Evolutionary conservation across 768 basidiomycete species (phyloP).

Genomic region (Mycena galericulata): DNA sequence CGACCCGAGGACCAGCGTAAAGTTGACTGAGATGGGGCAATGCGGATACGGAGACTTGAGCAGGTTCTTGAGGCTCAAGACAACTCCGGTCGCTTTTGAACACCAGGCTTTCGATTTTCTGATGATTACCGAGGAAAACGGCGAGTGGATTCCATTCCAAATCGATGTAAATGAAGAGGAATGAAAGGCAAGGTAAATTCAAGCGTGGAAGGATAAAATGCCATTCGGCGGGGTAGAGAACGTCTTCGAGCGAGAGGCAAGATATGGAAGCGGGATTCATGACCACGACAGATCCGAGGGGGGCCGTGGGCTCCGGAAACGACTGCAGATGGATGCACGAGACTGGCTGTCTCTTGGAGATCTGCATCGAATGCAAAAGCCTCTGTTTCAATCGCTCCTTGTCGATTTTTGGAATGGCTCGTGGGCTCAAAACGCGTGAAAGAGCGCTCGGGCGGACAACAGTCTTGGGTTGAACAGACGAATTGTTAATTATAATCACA

Average conservation of each 20-base stretch:
- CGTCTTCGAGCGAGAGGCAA: background rate
- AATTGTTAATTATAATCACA: constrained; percentile 11
- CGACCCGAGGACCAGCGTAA: background rate
- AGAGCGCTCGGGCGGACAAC: constrained; percentile 1
- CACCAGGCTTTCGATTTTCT: constrained; percentile 15
- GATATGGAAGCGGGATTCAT: constrained; percentile 2
- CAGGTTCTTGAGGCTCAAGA: background rate
- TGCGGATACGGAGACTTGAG: background rate
- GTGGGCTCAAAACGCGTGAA: no score
- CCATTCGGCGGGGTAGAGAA: constrained; percentile 8
- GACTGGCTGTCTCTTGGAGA: background rate
- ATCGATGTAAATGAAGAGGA: constrained; percentile 5
- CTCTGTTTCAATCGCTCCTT: constrained; percentile 9
- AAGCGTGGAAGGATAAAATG: background rate
- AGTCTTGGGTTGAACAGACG: background rate
- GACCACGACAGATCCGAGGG: constrained; percentile 8
- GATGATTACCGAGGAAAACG: constrained; percentile 18
- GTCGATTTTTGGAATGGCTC: constrained; percentile 1
- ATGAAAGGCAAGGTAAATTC: constrained; percentile 13
- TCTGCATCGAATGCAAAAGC: background rate
- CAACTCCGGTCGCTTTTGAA: constrained; percentile 1
- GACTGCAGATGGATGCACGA: constrained; percentile 11
- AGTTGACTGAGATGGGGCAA: constrained; percentile 1
- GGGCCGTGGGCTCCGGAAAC: constrained; percentile 1
- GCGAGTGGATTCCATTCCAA: background rate